Base-by-base conservation (phyloP, 129 eudicot species). In the Tanacetum coccineum region DNA sequence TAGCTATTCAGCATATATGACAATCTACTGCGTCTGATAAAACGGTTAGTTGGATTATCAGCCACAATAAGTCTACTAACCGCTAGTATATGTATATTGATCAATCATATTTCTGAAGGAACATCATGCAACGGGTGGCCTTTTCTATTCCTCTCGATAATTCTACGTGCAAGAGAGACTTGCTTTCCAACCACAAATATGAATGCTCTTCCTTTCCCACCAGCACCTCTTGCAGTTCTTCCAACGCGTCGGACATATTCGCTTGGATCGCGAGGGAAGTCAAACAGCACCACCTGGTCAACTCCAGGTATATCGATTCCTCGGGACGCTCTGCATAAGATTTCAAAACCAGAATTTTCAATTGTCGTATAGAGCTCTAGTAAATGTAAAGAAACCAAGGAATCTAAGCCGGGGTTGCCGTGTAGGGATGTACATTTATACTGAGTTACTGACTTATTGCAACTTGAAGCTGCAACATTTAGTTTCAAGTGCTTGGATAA, bases 171-270 rank as follows among this genome's bases (percentile, higher is more conserved):
- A 61, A 93, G 90, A 62, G 95, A 81, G 52, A 93, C 98, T 70
- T 93, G 98, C 73, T 93, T 93, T 28, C 98, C 98, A 48, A 93
- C 98, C 39, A 83, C 98, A 81, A 93, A 93, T 20, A 93, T 51
- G 56, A 80, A 93, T 18, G 98, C 98, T 71, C 85, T 86, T 40
- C 98, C 98, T 52, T 52, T 72, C 22, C 96, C 96, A 30, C 90
- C 95, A 12, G 96, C 98, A 62, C 98, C 98, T 62, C 98, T 79
- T 2, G 98, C 98, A 8, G 98, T 93, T 86, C 98, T 81, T 63
- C 98, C 98, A 72, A 93, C 98, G 15, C 98, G 96, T 0, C 98
- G 87, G 8, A 93, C 98, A 22, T 93, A 93, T 71, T 93, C 98
- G 70, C 98, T 93, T 20, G 98, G 98, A 66, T 93, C 98, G 19